phyloP scores from a whole-genome alignment of 2,329 filamentous ascomycete species.

The Stemphylium beticola region DNA sequence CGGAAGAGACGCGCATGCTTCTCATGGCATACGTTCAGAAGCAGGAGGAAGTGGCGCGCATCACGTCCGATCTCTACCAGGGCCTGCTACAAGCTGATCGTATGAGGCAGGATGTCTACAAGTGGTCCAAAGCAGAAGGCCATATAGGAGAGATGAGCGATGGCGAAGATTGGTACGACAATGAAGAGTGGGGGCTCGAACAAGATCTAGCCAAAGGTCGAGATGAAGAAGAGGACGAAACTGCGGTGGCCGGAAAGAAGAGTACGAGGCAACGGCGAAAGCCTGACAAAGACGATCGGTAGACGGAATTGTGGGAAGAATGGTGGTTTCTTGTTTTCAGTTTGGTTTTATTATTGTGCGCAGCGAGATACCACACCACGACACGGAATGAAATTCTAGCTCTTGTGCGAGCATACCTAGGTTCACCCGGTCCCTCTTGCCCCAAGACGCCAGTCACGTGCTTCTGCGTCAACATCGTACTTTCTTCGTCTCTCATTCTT shows the following conservation, averaged over 20 bases:
- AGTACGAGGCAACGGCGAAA: slow-evolving; percentile 50
- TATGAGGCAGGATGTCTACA: slow-evolving; percentile 72
- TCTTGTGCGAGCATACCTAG: background rate
- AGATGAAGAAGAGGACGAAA: slow-evolving; percentile 78
- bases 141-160: slow-evolving; percentile 82
- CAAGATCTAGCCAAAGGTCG: slow-evolving; percentile 81
- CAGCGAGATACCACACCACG: slow-evolving; percentile 33
- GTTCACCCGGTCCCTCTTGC: slow-evolving; percentile 24
- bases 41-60: slow-evolving; percentile 81
- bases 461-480: slow-evolving; percentile 8
- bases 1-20: slow-evolving; percentile 76
- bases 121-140: slow-evolving; percentile 79
- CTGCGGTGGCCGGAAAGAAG: slow-evolving; percentile 57
- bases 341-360: slow-evolving; percentile 14
- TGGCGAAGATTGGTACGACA: slow-evolving; percentile 88
- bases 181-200: slow-evolving; percentile 76
- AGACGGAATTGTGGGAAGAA: slow-evolving; percentile 5
- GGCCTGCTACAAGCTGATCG: slow-evolving; percentile 76
- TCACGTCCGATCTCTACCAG: slow-evolving; percentile 69
- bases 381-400: slow-evolving; percentile 8
- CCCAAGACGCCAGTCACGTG: slow-evolving; percentile 12
- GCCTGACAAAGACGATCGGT: slow-evolving; percentile 47
- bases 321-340: background rate
- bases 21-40: slow-evolving; percentile 82
- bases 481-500: slow-evolving; percentile 1